A percentile compares a stretch with the other conserved stretches of the same genome.
These are phyloP conservation scores for Lentinula sp. DNA, from an alignment of 768 basidiomycete genomes.

Conservation along the genomic window DNA sequence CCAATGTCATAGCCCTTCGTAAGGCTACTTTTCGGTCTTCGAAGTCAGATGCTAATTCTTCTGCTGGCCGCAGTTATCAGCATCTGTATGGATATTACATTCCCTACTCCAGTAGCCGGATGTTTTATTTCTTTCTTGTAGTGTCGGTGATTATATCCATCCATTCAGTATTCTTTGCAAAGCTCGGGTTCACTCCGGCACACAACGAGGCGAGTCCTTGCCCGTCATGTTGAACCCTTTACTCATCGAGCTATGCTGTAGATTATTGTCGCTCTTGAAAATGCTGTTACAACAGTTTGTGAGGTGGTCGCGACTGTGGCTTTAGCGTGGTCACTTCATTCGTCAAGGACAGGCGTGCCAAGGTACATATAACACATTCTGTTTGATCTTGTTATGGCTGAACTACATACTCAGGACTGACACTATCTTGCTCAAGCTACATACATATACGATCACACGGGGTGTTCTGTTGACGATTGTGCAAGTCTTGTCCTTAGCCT, in stretches of 20 bases:
- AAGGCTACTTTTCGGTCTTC: not conserved
- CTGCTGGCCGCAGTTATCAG: not conserved
- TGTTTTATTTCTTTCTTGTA: not conserved
- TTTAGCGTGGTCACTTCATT: not conserved
- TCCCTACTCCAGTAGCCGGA: not conserved
- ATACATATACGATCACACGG: not conserved
- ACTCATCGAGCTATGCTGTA: not conserved
- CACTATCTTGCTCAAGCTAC: not conserved
- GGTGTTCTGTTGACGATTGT: not conserved
- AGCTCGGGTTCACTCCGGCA: not conserved
- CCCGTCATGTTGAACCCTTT: not conserved
- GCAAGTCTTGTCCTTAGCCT: not conserved
- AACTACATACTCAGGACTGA: not conserved
- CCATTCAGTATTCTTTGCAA: not conserved
- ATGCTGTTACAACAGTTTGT: not conserved
- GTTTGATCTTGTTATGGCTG: not conserved
- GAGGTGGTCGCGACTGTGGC: not conserved
- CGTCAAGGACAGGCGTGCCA: not conserved
- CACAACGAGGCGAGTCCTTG: not conserved
- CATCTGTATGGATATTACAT: not conserved
- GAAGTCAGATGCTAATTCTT: not conserved
- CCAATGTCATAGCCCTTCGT: not conserved
- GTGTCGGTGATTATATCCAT: constrained; percentile 1
- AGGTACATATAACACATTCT: not conserved
- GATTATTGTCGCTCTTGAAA: not conserved